phyloP scores from a whole-genome alignment of 83 land plant species.

The Picea engelmannii region DNA sequence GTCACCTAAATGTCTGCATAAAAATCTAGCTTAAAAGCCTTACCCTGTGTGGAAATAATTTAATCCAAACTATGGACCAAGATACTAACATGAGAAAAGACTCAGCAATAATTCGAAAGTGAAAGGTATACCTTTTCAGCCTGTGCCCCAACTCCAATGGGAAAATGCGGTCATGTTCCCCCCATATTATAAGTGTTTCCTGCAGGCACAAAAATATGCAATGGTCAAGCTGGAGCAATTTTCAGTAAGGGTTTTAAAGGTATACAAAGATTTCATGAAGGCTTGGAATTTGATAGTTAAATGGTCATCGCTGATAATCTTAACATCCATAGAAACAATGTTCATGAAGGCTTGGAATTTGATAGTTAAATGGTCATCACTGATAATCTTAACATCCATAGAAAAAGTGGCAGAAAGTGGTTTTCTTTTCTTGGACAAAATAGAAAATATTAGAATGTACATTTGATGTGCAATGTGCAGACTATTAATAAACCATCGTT shows the following conservation, averaged over 20 bases:
- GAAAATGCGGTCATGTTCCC: slow-evolving; percentile 49
- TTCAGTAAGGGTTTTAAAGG: not conserved
- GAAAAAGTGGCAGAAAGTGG: too few relatives aligned
- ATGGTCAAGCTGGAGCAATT: not conserved
- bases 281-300: too few relatives aligned
- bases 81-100: slow-evolving; percentile 1
- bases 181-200: slow-evolving; percentile 59
- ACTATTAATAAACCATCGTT: too few relatives aligned
- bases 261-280: too few relatives aligned
- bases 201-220: slow-evolving; percentile 14
- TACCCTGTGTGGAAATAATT: not conserved
- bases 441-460: too few relatives aligned
- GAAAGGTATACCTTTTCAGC: slow-evolving; percentile 42
- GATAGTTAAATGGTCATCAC: too few relatives aligned
- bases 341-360: too few relatives aligned
- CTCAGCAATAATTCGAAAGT: not conserved
- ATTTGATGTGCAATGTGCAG: too few relatives aligned
- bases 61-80: not conserved
- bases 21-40: not conserved
- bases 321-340: too few relatives aligned
- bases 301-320: too few relatives aligned
- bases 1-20: slow-evolving; percentile 47
- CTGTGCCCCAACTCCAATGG: slow-evolving; percentile 35
- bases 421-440: too few relatives aligned
- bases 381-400: too few relatives aligned